A percentile compares a stretch with the other conserved stretches of the same genome.
phyloP scores from a whole-genome alignment of 148 eudicot genomes.

The Diospyros lotus region DNA sequence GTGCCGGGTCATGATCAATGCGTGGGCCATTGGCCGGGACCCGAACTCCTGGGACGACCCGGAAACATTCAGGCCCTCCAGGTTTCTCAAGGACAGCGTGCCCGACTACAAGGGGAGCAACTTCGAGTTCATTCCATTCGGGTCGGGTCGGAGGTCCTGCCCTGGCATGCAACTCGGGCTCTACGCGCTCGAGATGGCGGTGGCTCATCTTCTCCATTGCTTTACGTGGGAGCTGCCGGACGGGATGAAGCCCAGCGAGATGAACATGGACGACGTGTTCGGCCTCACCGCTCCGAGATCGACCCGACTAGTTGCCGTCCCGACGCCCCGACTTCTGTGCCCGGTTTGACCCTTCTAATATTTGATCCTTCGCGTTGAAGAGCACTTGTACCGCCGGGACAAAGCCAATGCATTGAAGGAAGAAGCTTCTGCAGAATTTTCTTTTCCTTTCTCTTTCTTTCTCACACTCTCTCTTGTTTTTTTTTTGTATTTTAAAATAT shows the following conservation, averaged over 20 bases:
- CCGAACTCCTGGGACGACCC: conserved; percentile 51
- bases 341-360: conserved; percentile 3
- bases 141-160: conserved; percentile 77
- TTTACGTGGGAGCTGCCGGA: conserved; percentile 67
- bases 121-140: conserved; percentile 69
- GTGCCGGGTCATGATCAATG: conserved; percentile 55
- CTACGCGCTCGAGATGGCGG: conserved; percentile 63
- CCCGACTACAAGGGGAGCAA: conserved; percentile 63
- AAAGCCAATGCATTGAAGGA: too few species aligned
- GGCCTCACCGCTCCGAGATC: conserved; percentile 73
- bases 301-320: conserved; percentile 55
- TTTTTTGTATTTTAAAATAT: background rate
- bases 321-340: conserved; percentile 45
- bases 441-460: background rate
- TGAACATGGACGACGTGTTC: conserved; percentile 51
- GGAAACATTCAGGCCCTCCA: conserved; percentile 33
- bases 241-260: conserved; percentile 65
- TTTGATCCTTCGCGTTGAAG: too few species aligned
- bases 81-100: conserved; percentile 45
- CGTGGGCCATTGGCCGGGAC: conserved; percentile 57
- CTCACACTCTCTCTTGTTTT: too few species aligned
- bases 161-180: conserved; percentile 79
- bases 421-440: background rate
- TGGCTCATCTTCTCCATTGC: conserved; percentile 53
- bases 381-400: too few species aligned